Evolutionary conservation across 1,284 basidiomycete species (phyloP).

Genomic region (Trametes versicolor): DNA sequence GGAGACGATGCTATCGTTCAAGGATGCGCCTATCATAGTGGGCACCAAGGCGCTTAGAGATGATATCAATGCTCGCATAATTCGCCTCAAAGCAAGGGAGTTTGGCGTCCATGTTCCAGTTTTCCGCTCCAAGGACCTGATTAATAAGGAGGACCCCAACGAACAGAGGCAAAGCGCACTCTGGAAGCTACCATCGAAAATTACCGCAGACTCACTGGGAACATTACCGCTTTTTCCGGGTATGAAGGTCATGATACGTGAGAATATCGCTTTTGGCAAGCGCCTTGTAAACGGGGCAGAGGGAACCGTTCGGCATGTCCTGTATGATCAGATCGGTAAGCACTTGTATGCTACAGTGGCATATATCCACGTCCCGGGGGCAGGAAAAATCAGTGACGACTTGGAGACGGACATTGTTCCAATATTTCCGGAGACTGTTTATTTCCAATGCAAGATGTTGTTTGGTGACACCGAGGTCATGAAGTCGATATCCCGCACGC

Average conservation of each 20-base stretch:
- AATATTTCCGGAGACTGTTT: neutral
- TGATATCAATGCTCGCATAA: slow-evolving; percentile 8
- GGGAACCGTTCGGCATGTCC: slow-evolving; percentile 33
- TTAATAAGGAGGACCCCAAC: neutral
- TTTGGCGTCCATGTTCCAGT: neutral
- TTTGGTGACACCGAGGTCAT: neutral
- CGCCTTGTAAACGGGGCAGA: slow-evolving; percentile 42
- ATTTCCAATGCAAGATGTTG: neutral
- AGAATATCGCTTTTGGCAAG: slow-evolving; percentile 38
- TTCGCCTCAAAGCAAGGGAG: neutral
- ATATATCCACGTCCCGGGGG: slow-evolving; percentile 4
- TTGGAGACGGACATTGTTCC: slow-evolving; percentile 1
- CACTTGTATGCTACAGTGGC: neutral
- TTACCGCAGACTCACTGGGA: slow-evolving; percentile 18
- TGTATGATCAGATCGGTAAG: slow-evolving; percentile 22
- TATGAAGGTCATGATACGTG: slow-evolving; percentile 44
- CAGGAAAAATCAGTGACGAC: neutral
- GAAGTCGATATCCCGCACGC: slow-evolving; percentile 24
- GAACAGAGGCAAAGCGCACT: neutral
- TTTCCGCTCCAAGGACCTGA: neutral
- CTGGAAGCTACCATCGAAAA: slow-evolving; percentile 1
- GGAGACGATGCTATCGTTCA: neutral
- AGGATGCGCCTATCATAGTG: neutral
- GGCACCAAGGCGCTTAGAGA: slow-evolving; percentile 3
- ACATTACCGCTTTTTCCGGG: slow-evolving; percentile 32